Conservation (phyloP, 805 yeast species). For the Wickerhamiella qilinensis region DNA sequence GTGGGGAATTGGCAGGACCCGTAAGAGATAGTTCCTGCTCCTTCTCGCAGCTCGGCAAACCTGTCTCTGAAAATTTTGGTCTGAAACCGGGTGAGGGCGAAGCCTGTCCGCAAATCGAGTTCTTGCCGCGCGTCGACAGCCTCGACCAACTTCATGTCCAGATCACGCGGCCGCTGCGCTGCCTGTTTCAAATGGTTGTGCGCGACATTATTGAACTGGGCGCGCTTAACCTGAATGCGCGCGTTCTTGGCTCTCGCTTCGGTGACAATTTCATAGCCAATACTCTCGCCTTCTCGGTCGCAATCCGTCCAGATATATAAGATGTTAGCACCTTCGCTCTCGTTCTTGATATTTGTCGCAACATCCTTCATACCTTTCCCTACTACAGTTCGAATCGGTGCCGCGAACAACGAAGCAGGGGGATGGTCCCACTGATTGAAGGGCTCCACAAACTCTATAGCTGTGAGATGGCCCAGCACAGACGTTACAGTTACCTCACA, state of each 20-base stretch:
- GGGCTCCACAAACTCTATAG: conserved; percentile 45
- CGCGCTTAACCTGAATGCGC: conserved; percentile 45
- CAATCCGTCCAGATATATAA: conserved; percentile 98
- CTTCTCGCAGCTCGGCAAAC: conserved; percentile 15
- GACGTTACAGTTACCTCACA: conserved; percentile 84
- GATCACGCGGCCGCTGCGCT: conserved; percentile 44
- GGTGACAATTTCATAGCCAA: conserved; percentile 66
- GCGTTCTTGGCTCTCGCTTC: conserved; percentile 45
- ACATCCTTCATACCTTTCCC: conserved; percentile 31
- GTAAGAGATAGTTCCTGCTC: conserved; percentile 42
- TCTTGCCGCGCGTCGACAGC: conserved; percentile 83
- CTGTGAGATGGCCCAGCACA: conserved; percentile 72
- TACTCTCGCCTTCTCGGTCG: conserved; percentile 90
- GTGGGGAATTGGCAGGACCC: conserved; percentile 97
- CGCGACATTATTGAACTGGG: conserved; percentile 78
- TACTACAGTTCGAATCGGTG: conserved; percentile 35
- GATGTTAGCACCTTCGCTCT: conserved; percentile 41
- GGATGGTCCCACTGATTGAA: conserved; percentile 51
- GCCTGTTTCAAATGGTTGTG: conserved; percentile 55
- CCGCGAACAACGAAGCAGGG: conserved; percentile 54
- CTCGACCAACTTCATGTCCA: conserved; percentile 54
- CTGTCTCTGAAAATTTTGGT: conserved; percentile 29
- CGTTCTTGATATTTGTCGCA: conserved; percentile 48
- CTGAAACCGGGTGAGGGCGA: conserved; percentile 69
- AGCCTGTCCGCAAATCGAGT: conserved; percentile 77